Base-by-base conservation (phyloP, 495 filamentous ascomycete species). In the Penicillium angulare region DNA sequence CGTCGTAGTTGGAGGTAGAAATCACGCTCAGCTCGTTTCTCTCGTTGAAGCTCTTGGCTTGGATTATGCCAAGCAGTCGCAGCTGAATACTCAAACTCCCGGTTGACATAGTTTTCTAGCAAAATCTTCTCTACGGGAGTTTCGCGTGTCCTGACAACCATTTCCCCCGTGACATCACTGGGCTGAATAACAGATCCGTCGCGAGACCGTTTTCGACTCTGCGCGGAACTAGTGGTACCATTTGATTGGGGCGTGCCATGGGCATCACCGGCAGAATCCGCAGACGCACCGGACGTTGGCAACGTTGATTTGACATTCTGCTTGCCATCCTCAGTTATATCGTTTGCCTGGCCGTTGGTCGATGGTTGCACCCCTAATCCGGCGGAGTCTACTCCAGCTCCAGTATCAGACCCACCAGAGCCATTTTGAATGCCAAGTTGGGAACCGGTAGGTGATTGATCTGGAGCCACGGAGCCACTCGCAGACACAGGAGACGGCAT, bases 21-120 rank as follows among this genome's bases (percentile, higher is more conserved):
- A 33, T 84, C 72, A 15, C 70, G 65, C 59, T 88, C 82, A 16
- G 68, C 61, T 34, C 76, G 74, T 53, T 83, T 80, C 39, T 79
- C 62, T 55, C 77, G 64, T 66, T 71, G 57, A 71, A 75, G 34
- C 67, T 73, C 63, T 63, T 79, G 75, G 23, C 52, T 68, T n/a
- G 67, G 63, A 47, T 74, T 75, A 20, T 70, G 61, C 61, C 67
- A 72, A 29, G 72, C 70, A 8, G 62, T 50, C n/a, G 69, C 55
- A 10, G 82, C 82, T 15, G 81, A 79, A 63, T 92, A 83, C 15
- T 86, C 62, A 41, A 84, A 77, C 59, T 96, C 91, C 61, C 88
- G 87, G 55, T 82, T 82, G 52, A 88, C 80, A 72, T 87, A 92
- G 56, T 89, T 82, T 32, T 91, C 81, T 44, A 95, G 74, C 44